Percentiles rank a stretch among this genome's conserved stretches.
phyloP scores from a whole-genome alignment of 2,329 filamentous ascomycete genomes.

The Leptodontidium sp. region DNA sequence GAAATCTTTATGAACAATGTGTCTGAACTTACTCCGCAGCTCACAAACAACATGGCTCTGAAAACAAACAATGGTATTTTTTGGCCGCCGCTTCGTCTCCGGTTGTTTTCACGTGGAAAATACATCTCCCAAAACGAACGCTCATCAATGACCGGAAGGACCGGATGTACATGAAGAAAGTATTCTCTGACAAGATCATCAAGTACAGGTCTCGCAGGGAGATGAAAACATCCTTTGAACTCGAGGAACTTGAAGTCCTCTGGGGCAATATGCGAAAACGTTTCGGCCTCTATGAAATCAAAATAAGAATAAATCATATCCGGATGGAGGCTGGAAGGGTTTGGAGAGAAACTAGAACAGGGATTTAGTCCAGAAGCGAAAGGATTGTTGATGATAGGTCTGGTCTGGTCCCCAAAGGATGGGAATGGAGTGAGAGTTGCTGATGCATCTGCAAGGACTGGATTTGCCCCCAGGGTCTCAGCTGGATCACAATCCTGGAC shows the following conservation, averaged over 20 bases:
- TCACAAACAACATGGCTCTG: slow-evolving; percentile 56
- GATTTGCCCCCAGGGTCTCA: neutral
- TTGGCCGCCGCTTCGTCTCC: neutral
- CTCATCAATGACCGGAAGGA: slow-evolving; percentile 55
- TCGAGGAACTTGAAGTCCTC: slow-evolving; percentile 31
- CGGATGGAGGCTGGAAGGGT: neutral
- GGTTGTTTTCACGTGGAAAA: slow-evolving; percentile 40
- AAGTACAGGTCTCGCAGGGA: slow-evolving; percentile 58
- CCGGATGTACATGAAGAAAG: slow-evolving; percentile 56
- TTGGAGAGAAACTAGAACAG: neutral
- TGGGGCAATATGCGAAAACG: slow-evolving; percentile 25
- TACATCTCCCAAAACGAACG: slow-evolving; percentile 59
- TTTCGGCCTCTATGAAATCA: slow-evolving; percentile 22
- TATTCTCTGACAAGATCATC: slow-evolving; percentile 59
- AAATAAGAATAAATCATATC: slow-evolving; percentile 22
- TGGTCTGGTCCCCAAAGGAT: neutral
- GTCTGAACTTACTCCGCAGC: slow-evolving; percentile 45
- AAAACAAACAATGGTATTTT: slow-evolving; percentile 55
- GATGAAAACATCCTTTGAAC: slow-evolving; percentile 41
- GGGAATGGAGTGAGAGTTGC: neutral
- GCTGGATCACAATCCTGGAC: neutral
- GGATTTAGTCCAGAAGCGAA: neutral
- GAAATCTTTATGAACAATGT: neutral
- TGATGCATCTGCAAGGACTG: neutral
- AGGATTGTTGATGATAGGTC: neutral